phyloP scores from a whole-genome alignment of 2,329 filamentous ascomycete genomes.

The Neodidymelliopsis sp. region DNA sequence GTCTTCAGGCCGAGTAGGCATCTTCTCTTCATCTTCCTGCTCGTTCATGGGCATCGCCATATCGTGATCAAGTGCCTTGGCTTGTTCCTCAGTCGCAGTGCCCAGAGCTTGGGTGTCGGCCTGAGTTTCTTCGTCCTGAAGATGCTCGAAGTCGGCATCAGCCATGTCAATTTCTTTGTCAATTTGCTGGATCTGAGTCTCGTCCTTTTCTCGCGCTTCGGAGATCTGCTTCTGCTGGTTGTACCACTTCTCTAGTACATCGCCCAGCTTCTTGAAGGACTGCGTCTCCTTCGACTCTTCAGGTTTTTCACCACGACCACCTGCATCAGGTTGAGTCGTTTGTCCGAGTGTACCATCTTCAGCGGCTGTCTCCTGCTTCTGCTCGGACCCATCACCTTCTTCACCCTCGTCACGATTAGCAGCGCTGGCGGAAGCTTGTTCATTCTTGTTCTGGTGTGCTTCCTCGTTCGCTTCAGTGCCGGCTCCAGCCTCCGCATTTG shows the following conservation, averaged over 20 bases:
- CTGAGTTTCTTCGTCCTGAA: conserved; percentile 80
- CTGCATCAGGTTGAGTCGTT: conserved; percentile 45
- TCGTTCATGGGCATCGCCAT: conserved; percentile 79
- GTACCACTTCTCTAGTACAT: conserved; percentile 92
- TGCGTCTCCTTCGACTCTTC: conserved; percentile 61
- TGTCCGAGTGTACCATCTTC: conserved; percentile 63
- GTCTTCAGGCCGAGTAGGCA: conserved; percentile 45
- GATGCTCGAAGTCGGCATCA: conserved; percentile 89
- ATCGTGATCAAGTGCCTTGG: conserved; percentile 82
- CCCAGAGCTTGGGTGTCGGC: conserved; percentile 93
- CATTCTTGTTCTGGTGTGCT: conserved; percentile 62
- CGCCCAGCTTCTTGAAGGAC: conserved; percentile 92
- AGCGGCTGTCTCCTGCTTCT: conserved; percentile 69
- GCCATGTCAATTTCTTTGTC: conserved; percentile 73
- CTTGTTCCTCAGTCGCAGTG: conserved; percentile 85
- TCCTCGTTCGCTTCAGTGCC: conserved; percentile 70
- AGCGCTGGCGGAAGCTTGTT: conserved; percentile 64
- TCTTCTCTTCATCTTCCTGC: conserved; percentile 57
- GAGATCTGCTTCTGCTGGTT: conserved; percentile 83
- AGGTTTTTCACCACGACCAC: conserved; percentile 47
- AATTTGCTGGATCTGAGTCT: conserved; percentile 58
- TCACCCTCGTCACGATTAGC: conserved; percentile 71
- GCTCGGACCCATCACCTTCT: conserved; percentile 69
- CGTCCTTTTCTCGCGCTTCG: conserved; percentile 55
- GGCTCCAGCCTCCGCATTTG: conserved; percentile 66